Conservation (phyloP, 2,329 filamentous ascomycete species). For the Zymoseptoria brevis region DNA sequence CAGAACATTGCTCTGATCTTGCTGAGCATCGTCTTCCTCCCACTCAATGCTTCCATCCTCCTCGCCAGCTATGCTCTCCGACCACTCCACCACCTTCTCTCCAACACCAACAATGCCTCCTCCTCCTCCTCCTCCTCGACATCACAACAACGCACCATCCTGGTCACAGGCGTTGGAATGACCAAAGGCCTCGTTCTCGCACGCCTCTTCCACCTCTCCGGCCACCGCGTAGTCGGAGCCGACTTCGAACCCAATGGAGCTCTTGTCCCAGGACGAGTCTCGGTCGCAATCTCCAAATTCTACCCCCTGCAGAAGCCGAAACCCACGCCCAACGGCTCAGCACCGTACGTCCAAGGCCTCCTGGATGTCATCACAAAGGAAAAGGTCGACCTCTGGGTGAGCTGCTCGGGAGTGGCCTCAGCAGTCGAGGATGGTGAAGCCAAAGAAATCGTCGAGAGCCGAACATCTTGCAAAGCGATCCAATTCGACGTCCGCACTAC, state of each 20-base stretch:
- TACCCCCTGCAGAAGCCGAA: slow-evolving; percentile 38
- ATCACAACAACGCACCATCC: slow-evolving; percentile 41
- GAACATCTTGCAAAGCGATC: slow-evolving; percentile 53
- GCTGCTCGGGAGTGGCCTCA: slow-evolving; percentile 60
- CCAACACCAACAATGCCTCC: neutral
- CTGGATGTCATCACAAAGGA: slow-evolving; percentile 53
- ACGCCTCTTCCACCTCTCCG: slow-evolving; percentile 52
- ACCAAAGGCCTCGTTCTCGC: slow-evolving; percentile 61
- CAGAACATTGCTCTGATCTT: slow-evolving; percentile 44
- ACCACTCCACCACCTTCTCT: neutral
- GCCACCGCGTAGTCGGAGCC: slow-evolving; percentile 64
- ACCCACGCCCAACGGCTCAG: slow-evolving; percentile 26
- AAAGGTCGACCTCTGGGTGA: slow-evolving; percentile 62
- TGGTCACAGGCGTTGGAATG: slow-evolving; percentile 68
- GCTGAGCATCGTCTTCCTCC: slow-evolving; percentile 40
- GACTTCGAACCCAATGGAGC: slow-evolving; percentile 46
- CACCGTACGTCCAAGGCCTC: slow-evolving; percentile 49
- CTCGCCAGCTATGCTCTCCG: slow-evolving; percentile 27
- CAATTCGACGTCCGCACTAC: slow-evolving; percentile 54
- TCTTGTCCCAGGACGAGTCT: slow-evolving; percentile 50
- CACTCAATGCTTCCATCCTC: slow-evolving; percentile 43
- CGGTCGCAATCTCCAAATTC: slow-evolving; percentile 48
- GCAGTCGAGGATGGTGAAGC: slow-evolving; percentile 60
- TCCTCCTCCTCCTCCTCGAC: too few species aligned
- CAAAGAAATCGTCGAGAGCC: slow-evolving; percentile 52